phyloP scores from a whole-genome alignment of 2,329 filamentous ascomycete species.

The Cercospora sp. region DNA sequence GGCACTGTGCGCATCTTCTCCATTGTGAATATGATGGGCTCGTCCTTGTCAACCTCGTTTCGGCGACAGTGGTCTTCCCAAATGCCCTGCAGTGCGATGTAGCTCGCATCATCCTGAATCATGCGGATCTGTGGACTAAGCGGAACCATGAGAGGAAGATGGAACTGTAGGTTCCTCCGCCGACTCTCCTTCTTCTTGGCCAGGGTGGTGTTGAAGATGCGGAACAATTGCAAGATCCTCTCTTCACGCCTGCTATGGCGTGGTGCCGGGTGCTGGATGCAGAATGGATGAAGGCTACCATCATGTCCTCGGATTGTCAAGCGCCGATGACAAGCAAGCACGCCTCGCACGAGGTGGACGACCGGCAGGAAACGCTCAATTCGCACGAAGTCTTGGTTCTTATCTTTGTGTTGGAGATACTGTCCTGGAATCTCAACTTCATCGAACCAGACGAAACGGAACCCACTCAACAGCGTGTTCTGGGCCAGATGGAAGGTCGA shows the following conservation, averaged over 20 bases:
- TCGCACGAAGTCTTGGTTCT: conserved; percentile 97
- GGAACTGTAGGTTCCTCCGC: conserved; percentile 91
- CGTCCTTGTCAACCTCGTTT: conserved; percentile 86
- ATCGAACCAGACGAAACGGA: conserved; percentile 96
- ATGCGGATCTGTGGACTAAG: conserved; percentile 92
- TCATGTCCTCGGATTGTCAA: conserved; percentile 97
- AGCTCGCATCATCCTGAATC: conserved; percentile 92
- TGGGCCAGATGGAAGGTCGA: conserved; percentile 74
- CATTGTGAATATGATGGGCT: conserved; percentile 91
- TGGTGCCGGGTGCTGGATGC: conserved; percentile 92
- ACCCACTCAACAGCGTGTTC: conserved; percentile 90
- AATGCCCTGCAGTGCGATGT: conserved; percentile 89
- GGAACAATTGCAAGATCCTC: conserved; percentile 91
- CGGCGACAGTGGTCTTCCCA: conserved; percentile 95
- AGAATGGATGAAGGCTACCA: conserved; percentile 94
- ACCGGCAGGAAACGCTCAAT: conserved; percentile 96
- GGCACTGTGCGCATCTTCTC: conserved; percentile 78
- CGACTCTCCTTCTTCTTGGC: conserved; percentile 92
- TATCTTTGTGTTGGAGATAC: conserved; percentile 95
- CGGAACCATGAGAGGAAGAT: conserved; percentile 91
- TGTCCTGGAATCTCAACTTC: conserved; percentile 97
- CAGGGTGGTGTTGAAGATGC: conserved; percentile 92
- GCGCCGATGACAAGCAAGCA: conserved; percentile 86
- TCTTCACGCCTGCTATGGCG: conserved; percentile 92
- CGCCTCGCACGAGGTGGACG: conserved; percentile 86